Evolutionary conservation across 371 early-diverging fungal genomes (phyloP).

Genomic region (Actinomucor elegans): DNA sequence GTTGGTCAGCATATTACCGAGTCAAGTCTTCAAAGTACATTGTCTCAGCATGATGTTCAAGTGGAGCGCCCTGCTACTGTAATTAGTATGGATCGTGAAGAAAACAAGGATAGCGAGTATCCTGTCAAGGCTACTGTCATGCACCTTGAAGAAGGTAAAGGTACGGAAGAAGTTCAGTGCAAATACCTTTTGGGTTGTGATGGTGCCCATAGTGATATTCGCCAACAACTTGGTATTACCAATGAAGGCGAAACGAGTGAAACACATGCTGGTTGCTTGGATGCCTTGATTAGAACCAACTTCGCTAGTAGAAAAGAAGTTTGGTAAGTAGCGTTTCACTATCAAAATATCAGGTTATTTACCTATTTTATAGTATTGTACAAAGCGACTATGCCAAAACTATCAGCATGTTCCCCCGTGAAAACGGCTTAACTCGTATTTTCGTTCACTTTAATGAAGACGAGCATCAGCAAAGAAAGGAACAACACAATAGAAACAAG

Average conservation of each 20-base stretch:
- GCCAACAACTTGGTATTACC: slow-evolving; percentile 32
- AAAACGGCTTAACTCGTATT: slow-evolving; percentile 44
- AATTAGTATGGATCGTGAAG: slow-evolving; percentile 15
- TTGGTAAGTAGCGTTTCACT: slow-evolving; percentile 44
- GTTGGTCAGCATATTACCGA: slow-evolving; percentile 53
- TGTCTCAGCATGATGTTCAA: slow-evolving; percentile 33
- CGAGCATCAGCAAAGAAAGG: slow-evolving; percentile 40
- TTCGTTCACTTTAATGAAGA: slow-evolving; percentile 48
- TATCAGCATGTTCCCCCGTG: slow-evolving; percentile 43
- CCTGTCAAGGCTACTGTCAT: slow-evolving; percentile 37
- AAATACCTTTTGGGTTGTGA: slow-evolving; percentile 46
- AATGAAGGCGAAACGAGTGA: slow-evolving; percentile 45
- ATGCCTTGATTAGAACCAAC: slow-evolving; percentile 48
- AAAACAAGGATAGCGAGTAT: slow-evolving; percentile 12
- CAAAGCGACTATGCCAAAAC: slow-evolving; percentile 42
- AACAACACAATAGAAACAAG: slow-evolving; percentile 46
- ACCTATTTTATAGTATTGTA: slow-evolving; percentile 25
- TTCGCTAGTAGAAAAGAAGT: slow-evolving; percentile 44
- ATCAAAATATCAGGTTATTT: too few relatives aligned
- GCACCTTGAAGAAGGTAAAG: slow-evolving; percentile 32
- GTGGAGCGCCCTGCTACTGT: slow-evolving; percentile 49
- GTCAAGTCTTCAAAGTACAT: slow-evolving; percentile 31
- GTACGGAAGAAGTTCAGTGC: slow-evolving; percentile 36
- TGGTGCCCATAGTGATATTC: slow-evolving; percentile 48
- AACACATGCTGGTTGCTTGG: slow-evolving; percentile 44